Evolutionary conservation across 1,139 yeast species (phyloP).

Genomic region (Debaryomycetaceae sp.): DNA sequence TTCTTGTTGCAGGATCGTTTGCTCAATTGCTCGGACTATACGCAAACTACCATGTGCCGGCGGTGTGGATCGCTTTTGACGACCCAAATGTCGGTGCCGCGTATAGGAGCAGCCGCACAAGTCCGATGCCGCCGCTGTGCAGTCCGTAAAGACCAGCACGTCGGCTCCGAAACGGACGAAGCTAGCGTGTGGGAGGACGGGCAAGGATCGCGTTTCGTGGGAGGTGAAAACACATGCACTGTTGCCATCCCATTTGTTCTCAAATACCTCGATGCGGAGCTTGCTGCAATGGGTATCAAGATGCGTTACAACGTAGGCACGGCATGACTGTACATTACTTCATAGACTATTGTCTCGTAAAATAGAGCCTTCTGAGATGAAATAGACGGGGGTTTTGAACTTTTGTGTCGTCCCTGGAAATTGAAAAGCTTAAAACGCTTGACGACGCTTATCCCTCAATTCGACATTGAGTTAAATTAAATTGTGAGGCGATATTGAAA

Average conservation of each 20-base stretch:
- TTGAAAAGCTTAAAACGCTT: no score
- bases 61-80: conserved; percentile 87
- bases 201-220: conserved; percentile 79
- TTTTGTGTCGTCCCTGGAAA: no score
- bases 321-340: no score
- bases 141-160: conserved; percentile 37
- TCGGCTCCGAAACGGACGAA: conserved; percentile 41
- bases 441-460: no score
- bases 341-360: no score
- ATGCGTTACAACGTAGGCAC: conserved; percentile 63
- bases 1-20: conserved; percentile 90
- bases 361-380: no score
- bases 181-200: conserved; percentile 97
- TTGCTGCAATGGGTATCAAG: conserved; percentile 96
- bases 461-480: no score
- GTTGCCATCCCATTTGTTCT: conserved; percentile 96
- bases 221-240: conserved; percentile 86
- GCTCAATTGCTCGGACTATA: conserved; percentile 90
- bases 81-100: conserved; percentile 83
- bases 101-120: conserved; percentile 71
- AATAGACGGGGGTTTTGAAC: no score
- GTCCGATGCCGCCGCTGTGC: conserved; percentile 93
- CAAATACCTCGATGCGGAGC: conserved; percentile 88
- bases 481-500: no score
- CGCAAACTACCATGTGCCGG: conserved; percentile 84